phyloP scores from a whole-genome alignment of 768 basidiomycete genomes.

The Boletus subparvulus region DNA sequence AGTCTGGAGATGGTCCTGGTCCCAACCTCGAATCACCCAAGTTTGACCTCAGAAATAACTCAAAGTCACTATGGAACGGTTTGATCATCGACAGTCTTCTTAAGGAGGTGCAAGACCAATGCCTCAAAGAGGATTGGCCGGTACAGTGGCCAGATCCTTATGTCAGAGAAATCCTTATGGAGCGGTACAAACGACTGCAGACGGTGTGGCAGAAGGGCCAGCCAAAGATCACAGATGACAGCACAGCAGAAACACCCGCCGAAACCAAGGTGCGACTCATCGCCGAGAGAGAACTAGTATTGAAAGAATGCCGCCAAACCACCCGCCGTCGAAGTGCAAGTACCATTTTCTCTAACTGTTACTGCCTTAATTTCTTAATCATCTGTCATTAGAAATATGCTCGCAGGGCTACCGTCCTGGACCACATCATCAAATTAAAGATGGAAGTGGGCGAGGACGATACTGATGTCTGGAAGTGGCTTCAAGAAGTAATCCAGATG shows the following conservation, averaged over 20 bases:
- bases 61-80: not conserved
- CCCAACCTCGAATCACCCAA: not conserved
- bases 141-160: not conserved
- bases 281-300: not conserved
- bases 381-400: not conserved
- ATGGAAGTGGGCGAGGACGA: not conserved
- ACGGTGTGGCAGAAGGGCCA: not conserved
- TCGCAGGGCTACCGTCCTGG: not conserved
- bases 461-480: conserved; percentile 5
- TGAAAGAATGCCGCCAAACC: not conserved
- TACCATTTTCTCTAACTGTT: not conserved
- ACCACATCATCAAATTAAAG: not conserved
- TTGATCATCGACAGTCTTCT: not conserved
- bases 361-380: not conserved
- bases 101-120: not conserved
- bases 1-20: not conserved
- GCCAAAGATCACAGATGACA: not conserved
- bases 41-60: not conserved
- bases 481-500: not conserved
- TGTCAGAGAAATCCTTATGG: not conserved
- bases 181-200: not conserved
- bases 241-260: not conserved
- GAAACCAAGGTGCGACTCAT: not conserved
- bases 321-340: not conserved
- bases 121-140: not conserved